Conservation (phyloP, 495 filamentous ascomycete genomes). For the Amniculicola lignicola region DNA sequence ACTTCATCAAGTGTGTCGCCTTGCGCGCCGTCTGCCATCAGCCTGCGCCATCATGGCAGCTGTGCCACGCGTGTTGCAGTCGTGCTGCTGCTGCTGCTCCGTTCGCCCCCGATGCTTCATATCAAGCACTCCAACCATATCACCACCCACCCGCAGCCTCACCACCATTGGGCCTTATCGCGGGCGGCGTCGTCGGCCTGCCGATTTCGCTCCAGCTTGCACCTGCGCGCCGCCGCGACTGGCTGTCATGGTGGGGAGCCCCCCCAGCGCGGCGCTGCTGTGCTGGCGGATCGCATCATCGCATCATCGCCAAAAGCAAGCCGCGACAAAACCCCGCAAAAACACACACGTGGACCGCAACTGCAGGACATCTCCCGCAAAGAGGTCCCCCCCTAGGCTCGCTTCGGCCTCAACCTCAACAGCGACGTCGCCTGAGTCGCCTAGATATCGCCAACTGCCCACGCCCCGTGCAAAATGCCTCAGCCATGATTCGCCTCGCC, state of each 20-base stretch:
- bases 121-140: slow-evolving; percentile 22
- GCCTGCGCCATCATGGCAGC: neutral
- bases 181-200: slow-evolving; percentile 3
- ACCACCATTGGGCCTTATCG: slow-evolving; percentile 26
- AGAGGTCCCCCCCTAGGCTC: too few relatives aligned
- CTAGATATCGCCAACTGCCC: too few relatives aligned
- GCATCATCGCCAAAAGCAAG: slow-evolving; percentile 13
- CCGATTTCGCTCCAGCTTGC: slow-evolving; percentile 17
- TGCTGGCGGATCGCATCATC: neutral
- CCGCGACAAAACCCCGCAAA: slow-evolving; percentile 23
- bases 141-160: slow-evolving; percentile 18
- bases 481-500: slow-evolving; percentile 38
- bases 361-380: slow-evolving; percentile 34
- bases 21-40: neutral
- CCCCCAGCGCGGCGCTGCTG: neutral
- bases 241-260: neutral
- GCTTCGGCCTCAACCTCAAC: too few relatives aligned
- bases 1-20: neutral
- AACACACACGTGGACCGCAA: slow-evolving; percentile 20
- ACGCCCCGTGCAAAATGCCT: slow-evolving; percentile 31
- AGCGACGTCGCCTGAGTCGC: slow-evolving; percentile 5
- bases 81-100: neutral
- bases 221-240: too few relatives aligned
- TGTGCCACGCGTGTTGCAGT: neutral
- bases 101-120: slow-evolving; percentile 14